Percentiles rank a stretch among this genome's conserved stretches.
phyloP scores from a whole-genome alignment of 352 stramenopile species.

The Phytophthora litchii region DNA sequence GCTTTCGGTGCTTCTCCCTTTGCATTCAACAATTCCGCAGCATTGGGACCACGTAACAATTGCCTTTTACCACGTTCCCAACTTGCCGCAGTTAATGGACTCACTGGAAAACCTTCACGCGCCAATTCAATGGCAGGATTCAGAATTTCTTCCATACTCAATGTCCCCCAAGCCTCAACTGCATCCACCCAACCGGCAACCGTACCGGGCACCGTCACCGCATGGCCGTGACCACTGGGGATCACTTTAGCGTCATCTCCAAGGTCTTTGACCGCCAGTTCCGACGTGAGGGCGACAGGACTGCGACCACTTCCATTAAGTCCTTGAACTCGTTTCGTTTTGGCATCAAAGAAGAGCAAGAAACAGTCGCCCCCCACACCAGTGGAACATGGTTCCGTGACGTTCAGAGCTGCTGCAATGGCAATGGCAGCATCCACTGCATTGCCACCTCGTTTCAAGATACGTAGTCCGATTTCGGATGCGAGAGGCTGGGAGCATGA shows the following conservation, averaged over 20 bases:
- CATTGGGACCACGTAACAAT: slow-evolving; percentile 60
- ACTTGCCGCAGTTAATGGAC: slow-evolving; percentile 82
- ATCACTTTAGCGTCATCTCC: slow-evolving; percentile 40
- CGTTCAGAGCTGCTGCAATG: slow-evolving; percentile 57
- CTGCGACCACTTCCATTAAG: slow-evolving; percentile 94
- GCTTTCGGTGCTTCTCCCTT: slow-evolving; percentile 54
- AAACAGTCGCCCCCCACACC: slow-evolving; percentile 95
- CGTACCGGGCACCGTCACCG: slow-evolving; percentile 91
- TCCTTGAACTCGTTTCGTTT: slow-evolving; percentile 80
- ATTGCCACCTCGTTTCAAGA: slow-evolving; percentile 92
- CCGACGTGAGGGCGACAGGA: slow-evolving; percentile 80
- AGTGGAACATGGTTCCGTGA: slow-evolving; percentile 81
- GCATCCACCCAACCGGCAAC: slow-evolving; percentile 94
- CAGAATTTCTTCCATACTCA: slow-evolving; percentile 88
- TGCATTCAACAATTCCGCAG: slow-evolving; percentile 56
- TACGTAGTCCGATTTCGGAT: slow-evolving; percentile 90
- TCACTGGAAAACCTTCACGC: slow-evolving; percentile 93
- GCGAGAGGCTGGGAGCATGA: slow-evolving; percentile 94
- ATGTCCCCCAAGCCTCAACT: slow-evolving; percentile 80
- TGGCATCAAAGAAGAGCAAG: slow-evolving; percentile 93
- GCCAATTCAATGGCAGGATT: slow-evolving; percentile 90
- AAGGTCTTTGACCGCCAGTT: slow-evolving; percentile 58
- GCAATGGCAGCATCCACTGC: slow-evolving; percentile 92
- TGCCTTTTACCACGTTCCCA: slow-evolving; percentile 83
- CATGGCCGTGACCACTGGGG: slow-evolving; percentile 63